These are phyloP conservation scores for Ploettnerulaceae sp. DNA, from an alignment of 2,329 filamentous ascomycete genomes.

Conservation along the genomic window DNA sequence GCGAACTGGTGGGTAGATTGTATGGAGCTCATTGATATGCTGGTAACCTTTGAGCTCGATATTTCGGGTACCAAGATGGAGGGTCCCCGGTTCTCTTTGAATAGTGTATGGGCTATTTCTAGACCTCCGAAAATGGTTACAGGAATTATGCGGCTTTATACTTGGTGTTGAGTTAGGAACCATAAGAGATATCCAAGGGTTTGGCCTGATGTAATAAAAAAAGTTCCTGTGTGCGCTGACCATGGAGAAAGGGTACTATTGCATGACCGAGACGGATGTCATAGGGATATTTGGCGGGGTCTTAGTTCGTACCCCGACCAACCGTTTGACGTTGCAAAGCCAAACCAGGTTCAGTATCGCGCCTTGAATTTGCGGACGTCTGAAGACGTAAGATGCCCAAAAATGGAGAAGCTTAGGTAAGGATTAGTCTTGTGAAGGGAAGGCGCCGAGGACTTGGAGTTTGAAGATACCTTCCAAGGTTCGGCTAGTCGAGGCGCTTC, in stretches of 20 bases:
- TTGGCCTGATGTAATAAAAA: neutral
- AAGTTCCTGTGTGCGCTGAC: conserved; percentile 1
- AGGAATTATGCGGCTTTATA: neutral
- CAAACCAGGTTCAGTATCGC: conserved; percentile 18
- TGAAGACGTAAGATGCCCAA: conserved; percentile 16
- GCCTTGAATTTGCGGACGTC: conserved; percentile 16
- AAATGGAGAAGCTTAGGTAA: conserved; percentile 9
- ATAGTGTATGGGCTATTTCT: too few relatives aligned
- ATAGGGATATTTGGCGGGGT: conserved; percentile 14
- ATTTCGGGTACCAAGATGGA: neutral
- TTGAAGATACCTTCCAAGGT: conserved; percentile 14
- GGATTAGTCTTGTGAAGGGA: conserved; percentile 12
- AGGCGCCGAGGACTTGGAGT: conserved; percentile 15
- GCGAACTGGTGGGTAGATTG: conserved; percentile 27
- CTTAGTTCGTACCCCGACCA: conserved; percentile 16
- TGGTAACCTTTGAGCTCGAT: neutral
- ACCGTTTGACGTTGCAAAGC: conserved; percentile 13
- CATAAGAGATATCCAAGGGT: conserved; percentile 4
- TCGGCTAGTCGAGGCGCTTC: conserved; percentile 20
- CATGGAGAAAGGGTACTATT: neutral
- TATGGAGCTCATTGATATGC: neutral
- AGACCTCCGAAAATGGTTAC: neutral
- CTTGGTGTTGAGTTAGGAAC: neutral
- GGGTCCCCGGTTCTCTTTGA: too few relatives aligned
- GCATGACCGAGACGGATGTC: conserved; percentile 10